These are phyloP conservation scores for Pythium dissimile DNA, from an alignment of 352 stramenopile genomes.

Conservation along the genomic window DNA sequence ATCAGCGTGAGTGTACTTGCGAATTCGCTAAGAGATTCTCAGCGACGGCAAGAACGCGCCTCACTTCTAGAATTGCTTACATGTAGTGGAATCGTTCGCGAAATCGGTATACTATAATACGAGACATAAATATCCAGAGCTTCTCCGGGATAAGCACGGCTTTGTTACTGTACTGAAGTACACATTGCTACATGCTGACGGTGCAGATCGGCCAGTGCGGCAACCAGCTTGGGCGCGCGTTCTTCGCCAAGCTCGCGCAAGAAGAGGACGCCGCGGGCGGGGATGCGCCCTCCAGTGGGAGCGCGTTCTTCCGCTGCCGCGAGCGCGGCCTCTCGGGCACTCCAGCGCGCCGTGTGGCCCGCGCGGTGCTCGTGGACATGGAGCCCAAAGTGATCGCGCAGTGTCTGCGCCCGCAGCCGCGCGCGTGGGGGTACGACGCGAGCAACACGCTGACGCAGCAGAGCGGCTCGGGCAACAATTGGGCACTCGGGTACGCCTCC, in stretches of 20 bases:
- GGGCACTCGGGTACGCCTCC: slow-evolving; percentile 58
- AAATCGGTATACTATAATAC: no score
- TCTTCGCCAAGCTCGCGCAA: slow-evolving; percentile 58
- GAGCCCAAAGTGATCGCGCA: slow-evolving; percentile 75
- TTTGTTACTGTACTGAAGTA: no score
- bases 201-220: slow-evolving; percentile 78
- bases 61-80: no score
- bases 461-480: slow-evolving; percentile 80
- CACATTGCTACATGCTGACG: slow-evolving; percentile 67
- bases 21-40: no score
- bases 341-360: slow-evolving; percentile 24
- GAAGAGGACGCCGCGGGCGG: slow-evolving; percentile 17
- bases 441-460: slow-evolving; percentile 51
- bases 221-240: slow-evolving; percentile 61
- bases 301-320: slow-evolving; percentile 32
- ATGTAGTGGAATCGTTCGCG: no score
- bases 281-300: background rate
- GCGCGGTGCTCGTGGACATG: slow-evolving; percentile 80
- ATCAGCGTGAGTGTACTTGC: no score
- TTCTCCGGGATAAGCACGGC: no score
- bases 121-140: no score
- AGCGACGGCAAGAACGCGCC: no score
- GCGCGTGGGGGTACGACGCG: slow-evolving; percentile 43
- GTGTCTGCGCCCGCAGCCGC: slow-evolving; percentile 23
- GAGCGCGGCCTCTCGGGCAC: background rate